Evolutionary conservation across 2,329 filamentous ascomycete genomes (phyloP), one percentile per base, ranked within the genome.

Genomic region (Tolypocladium nubicola): DNA sequence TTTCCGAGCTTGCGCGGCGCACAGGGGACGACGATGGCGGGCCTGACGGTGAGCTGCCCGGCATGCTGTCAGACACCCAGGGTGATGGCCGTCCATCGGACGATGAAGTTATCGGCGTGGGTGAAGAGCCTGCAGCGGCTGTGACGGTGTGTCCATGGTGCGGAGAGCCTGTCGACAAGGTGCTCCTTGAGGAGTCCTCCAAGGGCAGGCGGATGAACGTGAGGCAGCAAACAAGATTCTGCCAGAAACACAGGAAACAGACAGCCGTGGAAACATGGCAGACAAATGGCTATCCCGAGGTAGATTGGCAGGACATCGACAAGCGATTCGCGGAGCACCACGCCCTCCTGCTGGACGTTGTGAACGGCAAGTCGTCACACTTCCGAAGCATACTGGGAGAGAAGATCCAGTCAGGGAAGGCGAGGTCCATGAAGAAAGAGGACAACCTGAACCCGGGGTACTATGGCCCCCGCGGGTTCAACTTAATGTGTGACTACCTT

Each of bases 401-500:
- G 4, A 79, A 75, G 14, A 75, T 88, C 49, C 77, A 78, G 57
- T 70, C 75, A 2, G 86, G 85, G 14, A 77, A 80, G 65, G 81
- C 80, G 37, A 78, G 82, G 55, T 86, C 80, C 33, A 73, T 88
- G 57, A 75, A 82, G 55, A 79, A 82, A 59, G 83, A 78, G 54
- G 73, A 82, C 35, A 79, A 76, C 57, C 76, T 87, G 37, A 85
- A 81, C 3, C 88, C 88, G 11, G 91, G 91, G 0, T 96, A 96
- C 71, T 96, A 96, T 71, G 91, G 91, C 1, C 81, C 86, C 3
- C 81, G 85, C 23, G 91, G 91, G 1, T 78, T 88, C 55, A 82
- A 82, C 53, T 73, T 81, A 55, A 89, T 96, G 80, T 88, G 84
- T 50, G 85, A 89, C 64, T 81, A 80, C 56, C 80, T 91, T 41